These are phyloP conservation scores for Leptodermis oblonga DNA, from an alignment of 257 asterid species.

Conservation along the genomic window DNA sequence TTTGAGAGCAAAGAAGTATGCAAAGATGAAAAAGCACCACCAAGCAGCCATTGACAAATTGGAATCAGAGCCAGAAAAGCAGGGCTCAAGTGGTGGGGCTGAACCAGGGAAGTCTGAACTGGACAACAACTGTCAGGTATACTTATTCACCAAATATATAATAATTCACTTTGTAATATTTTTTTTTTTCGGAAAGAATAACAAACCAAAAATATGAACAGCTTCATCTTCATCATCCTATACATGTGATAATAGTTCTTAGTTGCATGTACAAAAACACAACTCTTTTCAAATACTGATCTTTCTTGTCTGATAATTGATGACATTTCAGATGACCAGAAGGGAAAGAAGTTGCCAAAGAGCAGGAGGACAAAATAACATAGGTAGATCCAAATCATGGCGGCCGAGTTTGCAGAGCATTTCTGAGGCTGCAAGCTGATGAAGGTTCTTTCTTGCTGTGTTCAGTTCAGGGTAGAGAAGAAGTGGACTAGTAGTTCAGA, in stretches of 20 bases:
- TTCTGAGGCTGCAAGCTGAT: slow-evolving; percentile 37
- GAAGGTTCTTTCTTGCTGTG: no score
- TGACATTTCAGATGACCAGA: slow-evolving; percentile 26
- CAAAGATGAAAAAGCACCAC: slow-evolving; percentile 54
- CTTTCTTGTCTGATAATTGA: slow-evolving; percentile 5
- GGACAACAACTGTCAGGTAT: slow-evolving; percentile 37
- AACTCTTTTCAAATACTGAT: background rate
- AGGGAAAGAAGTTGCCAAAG: slow-evolving; percentile 28
- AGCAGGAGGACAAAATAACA: slow-evolving; percentile 23
- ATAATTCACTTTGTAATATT: no score
- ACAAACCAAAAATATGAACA: no score
- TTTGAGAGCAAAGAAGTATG: slow-evolving; percentile 70
- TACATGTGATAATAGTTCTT: background rate
- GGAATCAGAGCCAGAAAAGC: slow-evolving; percentile 29
- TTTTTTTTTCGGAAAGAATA: no score
- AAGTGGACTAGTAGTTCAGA: no score
- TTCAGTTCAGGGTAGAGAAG: no score
- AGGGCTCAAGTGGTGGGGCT: slow-evolving; percentile 23
- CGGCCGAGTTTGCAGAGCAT: slow-evolving; percentile 43
- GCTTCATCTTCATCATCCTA: no score
- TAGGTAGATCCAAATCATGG: slow-evolving; percentile 37
- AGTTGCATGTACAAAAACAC: background rate
- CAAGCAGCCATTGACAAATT: slow-evolving; percentile 32
- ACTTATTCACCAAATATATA: background rate
- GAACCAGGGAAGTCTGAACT: slow-evolving; percentile 33